These are phyloP conservation scores for Neonectria magnoliae DNA, from an alignment of 2,329 filamentous ascomycete genomes.

Conservation along the genomic window DNA sequence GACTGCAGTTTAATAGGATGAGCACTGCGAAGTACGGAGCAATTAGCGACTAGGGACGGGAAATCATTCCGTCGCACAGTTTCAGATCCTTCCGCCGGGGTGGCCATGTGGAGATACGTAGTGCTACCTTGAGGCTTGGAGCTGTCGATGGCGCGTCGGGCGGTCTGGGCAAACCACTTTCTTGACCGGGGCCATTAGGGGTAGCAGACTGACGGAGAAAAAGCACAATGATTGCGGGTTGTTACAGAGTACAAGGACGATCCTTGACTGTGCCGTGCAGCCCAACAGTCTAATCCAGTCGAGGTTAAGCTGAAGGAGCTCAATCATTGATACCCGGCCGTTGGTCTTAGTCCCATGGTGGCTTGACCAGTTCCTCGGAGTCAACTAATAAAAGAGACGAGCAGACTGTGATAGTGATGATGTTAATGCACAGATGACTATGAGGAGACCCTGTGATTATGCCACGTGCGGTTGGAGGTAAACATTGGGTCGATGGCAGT, in stretches of 20 bases:
- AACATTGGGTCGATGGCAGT: slow-evolving; percentile 2
- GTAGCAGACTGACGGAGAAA: not conserved
- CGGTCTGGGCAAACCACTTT: not conserved
- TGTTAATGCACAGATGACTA: not conserved
- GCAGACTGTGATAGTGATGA: slow-evolving; percentile 2
- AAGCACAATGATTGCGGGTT: slow-evolving; percentile 4
- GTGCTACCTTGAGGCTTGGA: not conserved
- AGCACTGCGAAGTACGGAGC: not conserved
- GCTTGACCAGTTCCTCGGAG: not conserved
- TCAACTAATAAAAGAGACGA: not conserved
- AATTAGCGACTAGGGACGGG: not conserved
- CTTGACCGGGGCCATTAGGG: not conserved
- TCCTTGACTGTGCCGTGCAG: slow-evolving; percentile 12
- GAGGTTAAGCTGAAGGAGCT: not conserved
- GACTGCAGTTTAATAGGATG: not conserved
- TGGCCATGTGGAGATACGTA: not conserved
- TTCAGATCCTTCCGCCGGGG: not conserved
- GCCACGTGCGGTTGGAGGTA: not conserved
- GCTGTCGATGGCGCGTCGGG: slow-evolving; percentile 2
- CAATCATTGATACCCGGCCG: slow-evolving; percentile 5
- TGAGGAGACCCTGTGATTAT: slow-evolving; percentile 6
- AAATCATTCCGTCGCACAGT: not conserved
- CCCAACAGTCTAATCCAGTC: slow-evolving; percentile 2
- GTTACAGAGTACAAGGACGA: slow-evolving; percentile 17
- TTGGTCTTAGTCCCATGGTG: slow-evolving; percentile 2